Base-by-base conservation (phyloP, 164 flowering plant genomes). In the Vitis cinerea region DNA sequence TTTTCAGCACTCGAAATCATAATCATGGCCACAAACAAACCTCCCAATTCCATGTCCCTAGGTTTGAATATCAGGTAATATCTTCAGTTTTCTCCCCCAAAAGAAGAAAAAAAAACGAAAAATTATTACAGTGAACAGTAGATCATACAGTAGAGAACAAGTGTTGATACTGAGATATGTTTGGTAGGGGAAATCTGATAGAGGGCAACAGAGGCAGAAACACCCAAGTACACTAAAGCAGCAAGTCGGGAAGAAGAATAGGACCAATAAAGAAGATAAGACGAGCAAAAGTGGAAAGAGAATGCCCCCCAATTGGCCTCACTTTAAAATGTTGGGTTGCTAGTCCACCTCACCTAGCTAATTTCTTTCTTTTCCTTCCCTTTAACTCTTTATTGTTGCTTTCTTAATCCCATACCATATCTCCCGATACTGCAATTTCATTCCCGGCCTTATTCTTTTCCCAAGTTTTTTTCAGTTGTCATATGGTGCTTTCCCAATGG, bases 261-360 rank as follows among this genome's bases (percentile, higher is more conserved):
- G 10, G 54, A 0, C 50, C 16, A 70, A 61, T n/a, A 59, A 31
- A 27, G 55, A 57, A 29, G 63, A 37, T 15, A 73, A 70, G 15
- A 51, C 56, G 13, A 31, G 51, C 72, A 67, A 77, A 50, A 60
- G 50, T 17, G 59, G 48, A 37, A 77, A 73, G 74, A 77, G 14
- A 60, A 49, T 2, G 1, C 9, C 69, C 59, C 27, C 77, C 37
- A 65, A 30, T 12, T 77, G 80, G 80, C 56, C 74, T 4, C 74
- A 51, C 44, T 29, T 73, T n/a, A 73, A 51, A 52, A 1, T 77
- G 30, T 73, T 77, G 14, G 80, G 80, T 8, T 77, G 80, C 69
- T 77, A 63, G 57, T 23, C 27, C 27, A 23, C 27, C 27, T 23
- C 27, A 23, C 27, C 27, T 23, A 23, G 27, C 27, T 23, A 23